Conservation (phyloP, 2,329 filamentous ascomycete genomes). For the Pyricularia sp. region DNA sequence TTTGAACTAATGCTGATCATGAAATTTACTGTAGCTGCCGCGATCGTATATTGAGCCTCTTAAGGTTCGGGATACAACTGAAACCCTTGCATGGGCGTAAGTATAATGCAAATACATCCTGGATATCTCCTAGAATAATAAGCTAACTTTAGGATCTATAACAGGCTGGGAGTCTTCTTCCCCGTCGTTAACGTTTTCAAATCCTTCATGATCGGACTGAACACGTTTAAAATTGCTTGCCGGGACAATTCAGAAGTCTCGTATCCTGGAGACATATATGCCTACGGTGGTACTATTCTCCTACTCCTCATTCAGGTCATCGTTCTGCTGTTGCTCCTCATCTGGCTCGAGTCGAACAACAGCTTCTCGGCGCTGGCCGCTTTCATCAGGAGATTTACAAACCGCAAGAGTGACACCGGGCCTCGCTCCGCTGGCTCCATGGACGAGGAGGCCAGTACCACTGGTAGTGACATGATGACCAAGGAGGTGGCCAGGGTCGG, state of each 20-base stretch:
- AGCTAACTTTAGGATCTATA: too few relatives aligned
- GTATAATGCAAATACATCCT: too few relatives aligned
- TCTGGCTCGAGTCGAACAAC: constrained; percentile 72
- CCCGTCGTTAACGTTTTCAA: not conserved
- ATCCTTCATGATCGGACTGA: constrained; percentile 60
- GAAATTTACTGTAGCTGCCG: not conserved
- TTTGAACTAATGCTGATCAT: too few relatives aligned
- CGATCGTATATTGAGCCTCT: not conserved
- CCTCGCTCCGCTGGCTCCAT: constrained; percentile 13
- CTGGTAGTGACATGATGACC: not conserved
- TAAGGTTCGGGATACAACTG: not conserved
- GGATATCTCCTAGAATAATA: too few relatives aligned
- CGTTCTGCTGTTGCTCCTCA: constrained; percentile 55
- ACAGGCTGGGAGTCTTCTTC: not conserved
- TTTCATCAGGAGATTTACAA: constrained; percentile 13
- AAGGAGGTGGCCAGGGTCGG: not conserved
- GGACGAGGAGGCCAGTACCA: constrained; percentile 36
- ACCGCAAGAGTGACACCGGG: constrained; percentile 11
- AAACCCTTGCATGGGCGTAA: not conserved
- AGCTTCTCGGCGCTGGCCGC: constrained; percentile 33
- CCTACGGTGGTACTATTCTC: constrained; percentile 74
- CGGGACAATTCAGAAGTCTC: constrained; percentile 45
- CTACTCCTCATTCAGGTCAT: constrained; percentile 67
- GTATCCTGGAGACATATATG: constrained; percentile 56
- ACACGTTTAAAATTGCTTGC: constrained; percentile 73